A percentile compares a stretch with the other conserved stretches of the same genome.
Conservation (phyloP, 2,329 filamentous ascomycete genomes). For the Hymenotorrendiella dingleyae region DNA sequence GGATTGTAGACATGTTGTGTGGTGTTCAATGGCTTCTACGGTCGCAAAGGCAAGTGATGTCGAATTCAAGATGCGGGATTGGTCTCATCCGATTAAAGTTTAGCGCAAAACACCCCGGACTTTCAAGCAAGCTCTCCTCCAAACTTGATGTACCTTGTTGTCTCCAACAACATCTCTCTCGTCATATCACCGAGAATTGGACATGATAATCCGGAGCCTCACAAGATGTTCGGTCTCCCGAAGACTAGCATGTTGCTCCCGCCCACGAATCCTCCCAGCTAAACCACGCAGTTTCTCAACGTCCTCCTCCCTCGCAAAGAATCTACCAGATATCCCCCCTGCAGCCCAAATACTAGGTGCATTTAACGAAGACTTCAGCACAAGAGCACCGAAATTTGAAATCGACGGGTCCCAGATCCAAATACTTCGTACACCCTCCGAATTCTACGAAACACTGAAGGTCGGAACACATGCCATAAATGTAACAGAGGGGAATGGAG, state of each 20-base stretch:
- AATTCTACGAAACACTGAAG: conserved; percentile 90
- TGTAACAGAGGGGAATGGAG: neutral
- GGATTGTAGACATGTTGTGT: conserved; percentile 79
- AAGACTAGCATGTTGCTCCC: conserved; percentile 21
- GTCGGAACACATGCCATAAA: conserved; percentile 39
- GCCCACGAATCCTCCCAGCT: conserved; percentile 15
- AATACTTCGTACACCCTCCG: conserved; percentile 72
- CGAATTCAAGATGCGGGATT: conserved; percentile 12
- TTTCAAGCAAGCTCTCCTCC: too few species aligned
- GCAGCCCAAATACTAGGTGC: conserved; percentile 48
- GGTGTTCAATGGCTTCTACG: conserved; percentile 23
- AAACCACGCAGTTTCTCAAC: conserved; percentile 29
- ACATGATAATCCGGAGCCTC: conserved; percentile 33
- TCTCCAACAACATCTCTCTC: neutral
- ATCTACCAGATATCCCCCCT: conserved; percentile 33
- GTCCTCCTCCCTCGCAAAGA: conserved; percentile 17
- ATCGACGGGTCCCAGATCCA: conserved; percentile 73
- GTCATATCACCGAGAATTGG: conserved; percentile 6
- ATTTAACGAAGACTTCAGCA: conserved; percentile 73
- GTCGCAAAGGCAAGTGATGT: conserved; percentile 11
- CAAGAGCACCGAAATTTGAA: conserved; percentile 84
- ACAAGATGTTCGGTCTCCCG: conserved; percentile 30
- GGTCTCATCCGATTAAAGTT: conserved; percentile 16
- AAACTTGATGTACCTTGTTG: too few species aligned
- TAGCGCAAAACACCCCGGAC: conserved; percentile 9